Percentiles rank a stretch among this genome's conserved stretches.
phyloP scores from a whole-genome alignment of 345 rosid genomes.

The Heritiera littoralis region DNA sequence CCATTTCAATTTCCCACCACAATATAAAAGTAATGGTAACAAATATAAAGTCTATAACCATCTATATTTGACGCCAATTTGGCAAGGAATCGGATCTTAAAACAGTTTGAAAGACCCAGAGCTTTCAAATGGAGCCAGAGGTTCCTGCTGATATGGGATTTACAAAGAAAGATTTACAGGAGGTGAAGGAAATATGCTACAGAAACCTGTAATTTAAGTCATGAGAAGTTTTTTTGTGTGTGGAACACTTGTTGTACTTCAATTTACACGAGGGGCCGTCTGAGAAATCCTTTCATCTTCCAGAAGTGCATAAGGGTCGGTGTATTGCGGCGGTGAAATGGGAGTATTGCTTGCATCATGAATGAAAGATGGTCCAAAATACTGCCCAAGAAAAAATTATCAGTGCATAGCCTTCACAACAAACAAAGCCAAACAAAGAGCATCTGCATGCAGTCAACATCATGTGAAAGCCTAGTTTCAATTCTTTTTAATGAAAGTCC shows the following conservation, averaged over 20 bases:
- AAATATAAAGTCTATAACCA: background rate
- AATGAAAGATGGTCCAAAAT: slow-evolving; percentile 73
- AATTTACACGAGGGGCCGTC: slow-evolving; percentile 57
- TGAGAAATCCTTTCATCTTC: slow-evolving; percentile 84
- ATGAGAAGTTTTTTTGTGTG: background rate
- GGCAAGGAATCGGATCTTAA: background rate
- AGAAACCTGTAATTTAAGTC: slow-evolving; percentile 18
- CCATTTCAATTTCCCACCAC: background rate
- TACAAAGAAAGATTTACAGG: slow-evolving; percentile 26
- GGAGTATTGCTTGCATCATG: slow-evolving; percentile 54
- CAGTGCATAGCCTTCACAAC: slow-evolving; percentile 9
- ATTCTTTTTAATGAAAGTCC: background rate
- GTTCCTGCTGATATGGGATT: slow-evolving; percentile 23
- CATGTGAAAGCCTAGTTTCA: background rate
- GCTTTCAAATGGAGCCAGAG: background rate
- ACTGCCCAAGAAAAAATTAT: slow-evolving; percentile 42
- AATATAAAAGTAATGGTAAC: background rate
- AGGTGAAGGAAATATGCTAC: slow-evolving; percentile 20
- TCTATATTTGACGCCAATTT: background rate
- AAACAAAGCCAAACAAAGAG: background rate
- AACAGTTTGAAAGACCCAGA: slow-evolving; percentile 2
- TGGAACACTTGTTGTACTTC: slow-evolving; percentile 16
- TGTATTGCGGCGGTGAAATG: slow-evolving; percentile 53
- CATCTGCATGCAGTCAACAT: background rate
- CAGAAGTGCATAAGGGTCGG: slow-evolving; percentile 71